Percentiles rank a stretch among this genome's conserved stretches.
These are phyloP conservation scores for Tylopilus sp. DNA, from an alignment of 768 basidiomycete genomes.

Conservation along the genomic window DNA sequence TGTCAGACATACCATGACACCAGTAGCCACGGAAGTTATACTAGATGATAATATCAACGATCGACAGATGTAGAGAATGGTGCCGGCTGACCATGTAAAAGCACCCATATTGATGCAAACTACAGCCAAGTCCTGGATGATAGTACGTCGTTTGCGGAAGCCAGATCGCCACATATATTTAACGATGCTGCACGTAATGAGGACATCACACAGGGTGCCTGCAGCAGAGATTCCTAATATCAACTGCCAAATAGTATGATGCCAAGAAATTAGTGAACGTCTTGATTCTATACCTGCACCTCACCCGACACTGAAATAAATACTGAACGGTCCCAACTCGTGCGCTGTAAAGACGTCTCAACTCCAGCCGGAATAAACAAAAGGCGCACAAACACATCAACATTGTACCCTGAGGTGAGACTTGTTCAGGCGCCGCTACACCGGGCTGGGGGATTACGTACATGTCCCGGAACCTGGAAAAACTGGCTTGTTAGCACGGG, in stretches of 20 bases:
- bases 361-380: neutral
- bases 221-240: slow-evolving; percentile 3
- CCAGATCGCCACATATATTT: slow-evolving; percentile 17
- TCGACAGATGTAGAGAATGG: too few relatives aligned
- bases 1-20: neutral
- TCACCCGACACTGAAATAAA: slow-evolving; percentile 3
- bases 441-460: neutral
- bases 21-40: neutral
- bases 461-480: slow-evolving; percentile 2
- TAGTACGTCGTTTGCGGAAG: slow-evolving; percentile 3
- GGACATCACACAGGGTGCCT: slow-evolving; percentile 3
- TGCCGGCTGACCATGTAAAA: slow-evolving; percentile 6
- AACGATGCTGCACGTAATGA: slow-evolving; percentile 5
- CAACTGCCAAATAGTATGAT: neutral
- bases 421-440: neutral
- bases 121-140: slow-evolving; percentile 10
- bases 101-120: slow-evolving; percentile 12
- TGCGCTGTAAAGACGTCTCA: slow-evolving; percentile 1
- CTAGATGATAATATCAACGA: neutral
- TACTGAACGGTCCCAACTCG: slow-evolving; percentile 4
- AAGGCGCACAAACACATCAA: neutral
- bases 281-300: neutral
- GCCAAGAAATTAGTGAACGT: neutral
- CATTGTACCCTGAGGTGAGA: neutral
- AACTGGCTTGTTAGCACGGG: neutral